Evolutionary conservation across 2,329 filamentous ascomycete genomes (phyloP), one percentile per base, ranked within the genome.

Genomic region (Chalaropsis ovoidea): DNA sequence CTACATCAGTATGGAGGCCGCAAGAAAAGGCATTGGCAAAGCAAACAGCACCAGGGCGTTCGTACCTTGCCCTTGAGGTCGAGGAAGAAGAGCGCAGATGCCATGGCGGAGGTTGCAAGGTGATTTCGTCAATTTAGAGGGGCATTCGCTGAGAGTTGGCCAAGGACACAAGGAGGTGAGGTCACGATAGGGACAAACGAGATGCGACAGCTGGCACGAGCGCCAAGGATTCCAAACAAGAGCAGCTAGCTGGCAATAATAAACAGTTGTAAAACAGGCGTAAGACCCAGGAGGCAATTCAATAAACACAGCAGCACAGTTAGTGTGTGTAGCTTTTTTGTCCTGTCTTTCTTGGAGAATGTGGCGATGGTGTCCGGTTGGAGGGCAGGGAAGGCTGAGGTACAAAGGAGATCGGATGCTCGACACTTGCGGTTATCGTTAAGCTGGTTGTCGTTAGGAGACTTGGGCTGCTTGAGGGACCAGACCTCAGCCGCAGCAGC

Each of bases 31-130:
- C 31, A 17, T 31, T n/a, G 31, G 13, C 49, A 19, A 27, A 42
- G 17, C 39, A 49, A 19, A 56, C 10, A 39, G 39, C 45, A 41
- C 41, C 17, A n/a, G 39, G 39, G 19, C n/a, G 61, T 43, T 69
- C 70, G 62, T 72, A 95, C 91, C 88, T 99, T 99, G 89, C 94
- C 94, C 90, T 99, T 99, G 71, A 99, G 83, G 77, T 99, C 94
- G 73, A 99, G 87, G 76, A 99, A 99, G 84, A 99, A 99, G 73
- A 99, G 76, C 70, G 94, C 94, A 68, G 94, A 99, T 71, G 94
- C 94, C 94, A 99, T 99, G 58, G n/a, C 56, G 42, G 43, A 49
- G 13, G 15, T 24, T 63, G 22, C 17, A 42, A 15, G 19, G 62
- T 17, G n/a, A 22, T 15, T 24, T 63, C n/a, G 62, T 63, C 27